A percentile compares a stretch with the other conserved stretches of the same genome.
phyloP scores from a whole-genome alignment of 2,329 filamentous ascomycete genomes.

The Exserohilum rostratum region DNA sequence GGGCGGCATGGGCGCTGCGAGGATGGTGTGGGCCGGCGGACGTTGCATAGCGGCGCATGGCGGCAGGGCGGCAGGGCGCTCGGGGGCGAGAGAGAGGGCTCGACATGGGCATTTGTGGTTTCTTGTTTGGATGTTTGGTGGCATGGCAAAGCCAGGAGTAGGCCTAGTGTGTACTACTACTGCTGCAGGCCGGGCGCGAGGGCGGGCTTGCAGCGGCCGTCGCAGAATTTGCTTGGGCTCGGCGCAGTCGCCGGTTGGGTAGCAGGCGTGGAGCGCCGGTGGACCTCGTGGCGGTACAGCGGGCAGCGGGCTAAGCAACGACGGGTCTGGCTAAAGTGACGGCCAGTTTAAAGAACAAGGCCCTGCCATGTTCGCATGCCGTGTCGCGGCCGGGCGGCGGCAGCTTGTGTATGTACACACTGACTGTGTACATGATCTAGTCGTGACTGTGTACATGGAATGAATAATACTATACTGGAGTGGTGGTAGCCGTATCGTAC shows the following conservation, averaged over 20 bases:
- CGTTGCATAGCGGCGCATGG: too few relatives aligned
- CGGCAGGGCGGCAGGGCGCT: too few relatives aligned
- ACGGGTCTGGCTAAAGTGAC: constrained; percentile 29
- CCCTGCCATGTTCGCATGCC: constrained; percentile 11
- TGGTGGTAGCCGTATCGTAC: too few relatives aligned
- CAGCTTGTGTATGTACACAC: too few relatives aligned
- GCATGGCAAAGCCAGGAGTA: neutral
- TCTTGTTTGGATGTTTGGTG: neutral
- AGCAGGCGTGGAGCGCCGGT: constrained; percentile 19
- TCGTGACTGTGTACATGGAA: too few relatives aligned
- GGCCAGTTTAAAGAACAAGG: constrained; percentile 6
- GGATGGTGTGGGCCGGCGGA: too few relatives aligned
- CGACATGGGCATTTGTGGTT: too few relatives aligned
- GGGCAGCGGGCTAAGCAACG: constrained; percentile 21
- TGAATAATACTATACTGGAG: too few relatives aligned
- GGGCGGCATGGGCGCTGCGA: neutral
- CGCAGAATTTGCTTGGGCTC: constrained; percentile 17
- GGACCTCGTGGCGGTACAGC: constrained; percentile 39
- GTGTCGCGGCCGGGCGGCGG: constrained; percentile 7
- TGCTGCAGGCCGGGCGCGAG: constrained; percentile 7
- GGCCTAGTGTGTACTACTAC: constrained; percentile 4
- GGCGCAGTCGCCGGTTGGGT: constrained; percentile 32
- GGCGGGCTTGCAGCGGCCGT: constrained; percentile 6
- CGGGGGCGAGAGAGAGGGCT: too few relatives aligned
- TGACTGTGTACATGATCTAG: too few relatives aligned